Percentiles rank a stretch among this genome's conserved stretches.
Evolutionary conservation across 2,329 filamentous ascomycete genomes (phyloP).

Genomic region (Penicillium occitanis): DNA sequence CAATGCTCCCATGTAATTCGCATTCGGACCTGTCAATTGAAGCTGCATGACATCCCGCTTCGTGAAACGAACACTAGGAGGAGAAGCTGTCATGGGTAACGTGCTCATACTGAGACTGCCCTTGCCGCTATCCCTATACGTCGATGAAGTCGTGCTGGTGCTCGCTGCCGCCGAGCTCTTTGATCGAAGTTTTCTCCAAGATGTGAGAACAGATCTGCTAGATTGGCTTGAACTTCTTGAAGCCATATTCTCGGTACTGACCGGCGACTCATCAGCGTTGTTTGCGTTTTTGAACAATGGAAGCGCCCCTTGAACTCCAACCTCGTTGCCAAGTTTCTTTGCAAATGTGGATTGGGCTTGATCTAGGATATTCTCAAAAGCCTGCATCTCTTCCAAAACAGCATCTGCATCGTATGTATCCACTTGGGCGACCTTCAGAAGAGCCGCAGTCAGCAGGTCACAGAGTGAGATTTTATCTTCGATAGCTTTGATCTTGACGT

Average conservation of each 20-base stretch:
- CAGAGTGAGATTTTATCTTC: constrained; percentile 94
- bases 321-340: constrained; percentile 89
- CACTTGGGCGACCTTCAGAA: constrained; percentile 78
- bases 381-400: constrained; percentile 90
- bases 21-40: constrained; percentile 78
- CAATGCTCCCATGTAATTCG: constrained; percentile 86
- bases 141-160: constrained; percentile 20
- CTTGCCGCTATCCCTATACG: constrained; percentile 51
- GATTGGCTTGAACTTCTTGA: constrained; percentile 59
- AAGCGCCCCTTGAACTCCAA: constrained; percentile 75
- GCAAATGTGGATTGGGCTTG: constrained; percentile 73
- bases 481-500: constrained; percentile 84
- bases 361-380: constrained; percentile 79
- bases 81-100: constrained; percentile 68
- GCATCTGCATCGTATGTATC: constrained; percentile 90
- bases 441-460: constrained; percentile 83
- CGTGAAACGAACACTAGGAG: constrained; percentile 61
- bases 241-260: constrained; percentile 39
- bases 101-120: constrained; percentile 68
- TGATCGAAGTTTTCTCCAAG: constrained; percentile 84
- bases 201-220: constrained; percentile 76
- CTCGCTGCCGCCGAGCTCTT: constrained; percentile 70
- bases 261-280: constrained; percentile 48
- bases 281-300: constrained; percentile 68
- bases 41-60: constrained; percentile 69